Evolutionary conservation across 306 rosid genomes (phyloP).

Genomic region (Gynostemma pentaphyllum): DNA sequence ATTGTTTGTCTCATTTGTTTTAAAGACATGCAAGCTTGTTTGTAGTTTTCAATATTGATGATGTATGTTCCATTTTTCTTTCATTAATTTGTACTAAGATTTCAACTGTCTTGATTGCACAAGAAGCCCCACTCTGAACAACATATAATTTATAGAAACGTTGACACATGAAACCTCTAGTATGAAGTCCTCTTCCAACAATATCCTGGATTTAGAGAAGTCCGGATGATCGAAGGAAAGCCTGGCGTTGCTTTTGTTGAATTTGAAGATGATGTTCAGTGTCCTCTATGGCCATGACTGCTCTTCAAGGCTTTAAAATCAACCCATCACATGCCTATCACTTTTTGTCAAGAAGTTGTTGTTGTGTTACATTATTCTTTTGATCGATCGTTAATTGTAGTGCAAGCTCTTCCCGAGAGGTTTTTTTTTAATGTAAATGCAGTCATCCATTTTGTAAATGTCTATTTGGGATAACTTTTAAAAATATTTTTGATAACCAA

Average conservation of each 20-base stretch:
- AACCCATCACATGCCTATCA: constrained; percentile 77
- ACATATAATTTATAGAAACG: constrained; percentile 83
- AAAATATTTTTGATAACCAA: no score
- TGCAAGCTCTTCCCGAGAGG: no score
- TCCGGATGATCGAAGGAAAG: constrained; percentile 90
- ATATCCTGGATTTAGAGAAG: constrained; percentile 95
- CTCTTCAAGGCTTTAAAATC: constrained; percentile 89
- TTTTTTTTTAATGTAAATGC: no score
- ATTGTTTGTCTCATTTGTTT: no score
- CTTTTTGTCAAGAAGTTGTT: constrained; percentile 96
- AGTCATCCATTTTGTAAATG: no score
- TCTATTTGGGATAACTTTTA: no score
- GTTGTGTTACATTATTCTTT: no score
- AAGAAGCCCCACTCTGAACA: constrained; percentile 84
- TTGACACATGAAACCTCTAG: constrained; percentile 80
- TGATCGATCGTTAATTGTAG: no score
- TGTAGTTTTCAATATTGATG: no score
- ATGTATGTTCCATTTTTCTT: neutral
- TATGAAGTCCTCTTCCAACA: constrained; percentile 80
- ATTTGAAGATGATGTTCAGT: constrained; percentile 81
- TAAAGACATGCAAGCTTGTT: no score
- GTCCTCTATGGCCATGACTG: constrained; percentile 92
- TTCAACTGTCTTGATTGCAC: constrained; percentile 15
- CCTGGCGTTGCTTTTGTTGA: constrained; percentile 97
- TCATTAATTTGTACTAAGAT: neutral